These are phyloP conservation scores for Cystobasidium pallidum DNA, from an alignment of 1,284 basidiomycete species.

Conservation along the genomic window DNA sequence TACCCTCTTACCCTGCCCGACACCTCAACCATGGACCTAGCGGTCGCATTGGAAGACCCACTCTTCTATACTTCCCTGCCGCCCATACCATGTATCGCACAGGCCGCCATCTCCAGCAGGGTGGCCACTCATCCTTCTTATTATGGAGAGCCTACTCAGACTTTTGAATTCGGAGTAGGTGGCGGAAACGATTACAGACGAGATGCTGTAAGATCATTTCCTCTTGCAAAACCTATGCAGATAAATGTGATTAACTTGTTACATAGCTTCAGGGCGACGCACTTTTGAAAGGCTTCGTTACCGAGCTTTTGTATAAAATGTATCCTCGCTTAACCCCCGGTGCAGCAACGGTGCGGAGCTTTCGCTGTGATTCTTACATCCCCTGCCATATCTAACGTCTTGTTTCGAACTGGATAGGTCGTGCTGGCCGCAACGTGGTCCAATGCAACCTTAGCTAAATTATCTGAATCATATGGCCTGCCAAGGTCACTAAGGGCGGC, in stretches of 20 bases:
- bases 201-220: neutral
- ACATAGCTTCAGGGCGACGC: neutral
- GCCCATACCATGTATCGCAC: neutral
- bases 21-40: neutral
- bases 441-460: neutral
- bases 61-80: neutral
- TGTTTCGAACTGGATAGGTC: neutral
- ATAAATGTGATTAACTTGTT: neutral
- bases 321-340: neutral
- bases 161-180: neutral
- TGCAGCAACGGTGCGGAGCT: constrained; percentile 5
- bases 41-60: neutral
- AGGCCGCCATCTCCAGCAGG: neutral
- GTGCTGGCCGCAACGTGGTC: neutral
- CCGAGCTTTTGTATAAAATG: neutral
- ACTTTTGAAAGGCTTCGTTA: constrained; percentile 2
- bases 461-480: neutral
- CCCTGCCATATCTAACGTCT: no score
- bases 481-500: neutral
- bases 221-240: neutral
- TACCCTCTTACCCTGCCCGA: neutral
- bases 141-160: neutral
- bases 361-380: no score
- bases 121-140: neutral
- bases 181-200: neutral